Evolutionary conservation across 2,329 filamentous ascomycete genomes (phyloP), one percentile per base, ranked within the genome.

Genomic region (Talaromyces sp.): DNA sequence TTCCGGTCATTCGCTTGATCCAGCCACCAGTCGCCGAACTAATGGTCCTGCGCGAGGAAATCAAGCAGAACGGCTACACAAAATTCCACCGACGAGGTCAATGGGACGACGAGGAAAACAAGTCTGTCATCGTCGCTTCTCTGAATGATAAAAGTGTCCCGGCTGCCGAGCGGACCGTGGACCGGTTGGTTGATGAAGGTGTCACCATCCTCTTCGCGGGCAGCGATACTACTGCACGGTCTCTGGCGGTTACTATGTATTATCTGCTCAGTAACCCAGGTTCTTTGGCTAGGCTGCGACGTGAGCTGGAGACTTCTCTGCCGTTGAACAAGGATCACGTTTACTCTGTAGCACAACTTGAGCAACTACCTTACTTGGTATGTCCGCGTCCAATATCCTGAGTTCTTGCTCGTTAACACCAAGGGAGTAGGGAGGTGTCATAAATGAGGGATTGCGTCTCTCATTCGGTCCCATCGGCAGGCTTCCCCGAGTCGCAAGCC

Each of bases 281-380:
- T 21, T 21, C 14, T 46, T 25, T 48, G 28, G 44, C n/a, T 6
- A 11, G 21, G 18, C 31, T 59, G 25, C 57, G 40, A n/a, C 39
- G 23, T 23, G 57, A 59, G 11, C 14, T 59, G 40, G 52, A 55
- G 52, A 35, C 40, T 48, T 44, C 31, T 5, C 28, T 59, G 21
- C 25, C 57, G 1, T 11, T 48, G 21, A 46, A 48, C 5, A 21
- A 33, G 21, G 28, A 37, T 35, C 40, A 59, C 48, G 31, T 23
- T 11, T 59, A 59, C 16, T 33, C 39, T 11, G 9, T 59, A 9
- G 16, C 25, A 3, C 40, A 59, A 9, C 57, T 59, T 37, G 57
- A 59, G 57, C 35, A 48, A 6, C 25, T 59, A 12, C 57, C 57
- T 48, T 59, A 59, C 9, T 33, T 59, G 40, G 57, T 59, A 48